Base-by-base conservation (phyloP, 2,329 filamentous ascomycete species). In the Hypoxylon sp. region DNA sequence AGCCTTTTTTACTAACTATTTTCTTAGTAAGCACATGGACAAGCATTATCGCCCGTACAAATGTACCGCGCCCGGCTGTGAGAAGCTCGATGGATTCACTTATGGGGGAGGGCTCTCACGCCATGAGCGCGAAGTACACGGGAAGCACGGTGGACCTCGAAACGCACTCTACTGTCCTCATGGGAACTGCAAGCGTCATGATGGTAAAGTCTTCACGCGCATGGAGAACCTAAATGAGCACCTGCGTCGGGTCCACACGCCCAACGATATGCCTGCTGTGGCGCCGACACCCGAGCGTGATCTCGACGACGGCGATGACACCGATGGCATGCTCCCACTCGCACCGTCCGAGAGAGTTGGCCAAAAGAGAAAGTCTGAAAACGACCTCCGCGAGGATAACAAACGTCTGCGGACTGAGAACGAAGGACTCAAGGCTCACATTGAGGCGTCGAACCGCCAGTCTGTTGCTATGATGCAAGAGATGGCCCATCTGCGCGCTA, bases 191-290 rank as follows among this genome's bases (percentile, higher is more conserved):
- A 97, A 97, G 79, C 91, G 95, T 39, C 93, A 94, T 76, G 90
- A 89, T 0, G 94, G 93, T 69, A 93, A 93, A 75, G 94, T 94
- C 21, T 98, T 98, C 79, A 97, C 94, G 7, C 89, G 95, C 54
- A 92, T 94, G 76, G 95, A 98, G 81, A 98, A 98, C 75, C 85
- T 98, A 3, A 94, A 95, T 77, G 95, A 98, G 81, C 95, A 98
- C 80, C 84, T 98, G 17, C 92, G 95, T 19, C 90, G 95, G 27
- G 93, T 97, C n/a, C 95, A 98, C 78, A 91, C 87, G 46, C 84
- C 85, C 52, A 82, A 83, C 44, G 80, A 77, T 29, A 15, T 27
- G 75, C 77, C 52, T 78, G 17, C 46, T 1, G 52, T 39, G 2
- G 46, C 47, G 11, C 19, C 50, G 35, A 80, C 31, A 72, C 35